Conservation (phyloP, 345 rosid species). For the Rhodamnia rubescens region DNA sequence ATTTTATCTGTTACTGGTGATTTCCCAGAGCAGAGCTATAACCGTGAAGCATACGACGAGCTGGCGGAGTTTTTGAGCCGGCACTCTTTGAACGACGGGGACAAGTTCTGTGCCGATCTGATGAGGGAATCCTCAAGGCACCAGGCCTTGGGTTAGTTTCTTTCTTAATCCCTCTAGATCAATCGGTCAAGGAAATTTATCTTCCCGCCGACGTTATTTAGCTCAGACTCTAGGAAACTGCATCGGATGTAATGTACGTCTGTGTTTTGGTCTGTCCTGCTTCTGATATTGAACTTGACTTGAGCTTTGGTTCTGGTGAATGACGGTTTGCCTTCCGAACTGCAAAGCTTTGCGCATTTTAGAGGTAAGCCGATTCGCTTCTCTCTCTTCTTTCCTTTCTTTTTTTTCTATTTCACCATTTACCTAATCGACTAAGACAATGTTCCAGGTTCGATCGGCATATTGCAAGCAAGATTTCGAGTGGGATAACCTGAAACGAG, state of each 20-base stretch:
- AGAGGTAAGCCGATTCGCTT: slow-evolving; percentile 37
- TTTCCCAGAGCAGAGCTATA: slow-evolving; percentile 57
- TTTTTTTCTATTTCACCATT: neutral
- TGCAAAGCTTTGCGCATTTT: slow-evolving; percentile 51
- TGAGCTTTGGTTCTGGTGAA: neutral
- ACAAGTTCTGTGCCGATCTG: slow-evolving; percentile 54
- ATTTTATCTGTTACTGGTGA: neutral
- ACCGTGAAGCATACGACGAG: slow-evolving; percentile 64
- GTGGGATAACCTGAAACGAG: slow-evolving; percentile 62
- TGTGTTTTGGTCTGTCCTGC: neutral
- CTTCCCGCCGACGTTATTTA: neutral
- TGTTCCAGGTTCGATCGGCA: slow-evolving; percentile 62
- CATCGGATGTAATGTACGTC: neutral
- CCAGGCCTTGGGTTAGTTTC: slow-evolving; percentile 41
- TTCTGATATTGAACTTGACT: neutral
- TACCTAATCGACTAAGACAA: neutral
- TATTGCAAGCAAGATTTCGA: slow-evolving; percentile 79
- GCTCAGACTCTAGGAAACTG: neutral
- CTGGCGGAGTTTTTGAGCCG: slow-evolving; percentile 42
- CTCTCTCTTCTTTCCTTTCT: neutral
- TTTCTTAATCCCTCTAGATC: neutral
- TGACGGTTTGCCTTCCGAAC: neutral
- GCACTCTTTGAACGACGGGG: slow-evolving; percentile 70
- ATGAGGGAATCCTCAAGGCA: slow-evolving; percentile 78
- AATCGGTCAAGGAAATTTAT: neutral